A percentile compares a stretch with the other conserved stretches of the same genome.
phyloP scores from a whole-genome alignment of 768 basidiomycete genomes.

The Auriscalpium microsporum region DNA sequence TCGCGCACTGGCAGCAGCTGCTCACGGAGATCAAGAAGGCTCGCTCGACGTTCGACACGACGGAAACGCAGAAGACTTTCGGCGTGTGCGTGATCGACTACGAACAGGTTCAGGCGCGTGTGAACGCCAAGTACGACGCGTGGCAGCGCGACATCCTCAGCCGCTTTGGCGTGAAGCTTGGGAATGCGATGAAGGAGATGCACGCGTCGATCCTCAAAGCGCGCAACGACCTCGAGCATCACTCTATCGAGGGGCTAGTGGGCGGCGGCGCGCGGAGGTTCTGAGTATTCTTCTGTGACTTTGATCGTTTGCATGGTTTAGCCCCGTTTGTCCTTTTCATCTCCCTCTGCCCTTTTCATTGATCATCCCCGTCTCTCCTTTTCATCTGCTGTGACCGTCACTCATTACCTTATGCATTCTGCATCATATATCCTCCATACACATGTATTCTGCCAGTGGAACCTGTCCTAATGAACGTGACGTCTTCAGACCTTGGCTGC shows the following conservation, averaged over 20 bases:
- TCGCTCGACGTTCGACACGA: constrained; percentile 93
- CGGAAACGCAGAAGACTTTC: constrained; percentile 86
- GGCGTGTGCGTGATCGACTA: constrained; percentile 95
- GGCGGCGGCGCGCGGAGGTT: constrained; percentile 45
- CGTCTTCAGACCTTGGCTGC: too few species aligned
- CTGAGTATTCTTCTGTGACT: constrained; percentile 31
- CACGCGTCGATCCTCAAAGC: constrained; percentile 89
- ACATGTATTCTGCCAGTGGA: background rate
- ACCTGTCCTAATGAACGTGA: background rate
- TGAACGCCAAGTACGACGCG: constrained; percentile 96
- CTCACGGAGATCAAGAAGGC: constrained; percentile 96
- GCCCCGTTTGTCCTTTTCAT: background rate
- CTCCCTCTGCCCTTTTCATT: too few species aligned
- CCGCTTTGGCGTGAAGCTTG: constrained; percentile 88
- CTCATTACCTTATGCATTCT: background rate
- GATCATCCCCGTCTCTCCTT: background rate
- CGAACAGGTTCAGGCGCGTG: constrained; percentile 94
- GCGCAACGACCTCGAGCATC: constrained; percentile 90
- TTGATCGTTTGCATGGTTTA: background rate
- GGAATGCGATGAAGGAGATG: constrained; percentile 96
- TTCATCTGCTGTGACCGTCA: background rate
- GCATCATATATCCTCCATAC: background rate
- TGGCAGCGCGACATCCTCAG: constrained; percentile 96
- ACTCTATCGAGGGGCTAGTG: constrained; percentile 88
- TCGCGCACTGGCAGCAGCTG: constrained; percentile 91